These are phyloP conservation scores for Aeminium ludgeri DNA, from an alignment of 495 filamentous ascomycete genomes.

Conservation along the genomic window DNA sequence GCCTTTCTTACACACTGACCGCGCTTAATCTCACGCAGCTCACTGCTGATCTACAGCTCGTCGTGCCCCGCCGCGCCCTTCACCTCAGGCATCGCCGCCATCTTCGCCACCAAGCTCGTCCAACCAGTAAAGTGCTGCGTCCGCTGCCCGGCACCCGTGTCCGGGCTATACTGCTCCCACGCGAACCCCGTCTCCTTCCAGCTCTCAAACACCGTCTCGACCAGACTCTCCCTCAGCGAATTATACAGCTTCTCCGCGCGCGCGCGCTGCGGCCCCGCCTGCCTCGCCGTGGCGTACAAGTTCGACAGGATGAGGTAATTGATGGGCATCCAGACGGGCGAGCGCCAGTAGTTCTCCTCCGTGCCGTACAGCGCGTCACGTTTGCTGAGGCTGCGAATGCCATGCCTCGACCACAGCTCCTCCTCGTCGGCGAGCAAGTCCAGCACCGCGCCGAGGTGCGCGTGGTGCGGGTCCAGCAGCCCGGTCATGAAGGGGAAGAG, in stretches of 20 bases:
- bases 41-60: constrained; percentile 21
- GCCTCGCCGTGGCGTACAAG: constrained; percentile 36
- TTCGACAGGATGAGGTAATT: constrained; percentile 77
- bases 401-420: constrained; percentile 73
- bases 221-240: constrained; percentile 62
- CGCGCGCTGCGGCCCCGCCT: constrained; percentile 47
- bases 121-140: constrained; percentile 97
- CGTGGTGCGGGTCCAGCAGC: constrained; percentile 54
- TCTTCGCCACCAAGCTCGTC: constrained; percentile 94
- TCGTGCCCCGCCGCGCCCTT: constrained; percentile 16
- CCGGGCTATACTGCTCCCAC: constrained; percentile 97
- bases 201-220: constrained; percentile 70
- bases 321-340: constrained; percentile 93
- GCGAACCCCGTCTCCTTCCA: constrained; percentile 92
- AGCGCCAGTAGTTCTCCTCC: constrained; percentile 92
- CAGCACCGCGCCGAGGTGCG: constrained; percentile 53
- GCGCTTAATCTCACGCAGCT: no score
- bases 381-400: constrained; percentile 75
- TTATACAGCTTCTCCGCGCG: constrained; percentile 61
- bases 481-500: constrained; percentile 84
- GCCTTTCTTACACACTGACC: no score
- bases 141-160: constrained; percentile 78
- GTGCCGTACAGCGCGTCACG: constrained; percentile 69
- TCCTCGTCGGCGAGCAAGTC: constrained; percentile 64
- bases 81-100: constrained; percentile 74